Evolutionary conservation across 2,329 filamentous ascomycete genomes (phyloP).

Genomic region (Apiospora phragmitis): DNA sequence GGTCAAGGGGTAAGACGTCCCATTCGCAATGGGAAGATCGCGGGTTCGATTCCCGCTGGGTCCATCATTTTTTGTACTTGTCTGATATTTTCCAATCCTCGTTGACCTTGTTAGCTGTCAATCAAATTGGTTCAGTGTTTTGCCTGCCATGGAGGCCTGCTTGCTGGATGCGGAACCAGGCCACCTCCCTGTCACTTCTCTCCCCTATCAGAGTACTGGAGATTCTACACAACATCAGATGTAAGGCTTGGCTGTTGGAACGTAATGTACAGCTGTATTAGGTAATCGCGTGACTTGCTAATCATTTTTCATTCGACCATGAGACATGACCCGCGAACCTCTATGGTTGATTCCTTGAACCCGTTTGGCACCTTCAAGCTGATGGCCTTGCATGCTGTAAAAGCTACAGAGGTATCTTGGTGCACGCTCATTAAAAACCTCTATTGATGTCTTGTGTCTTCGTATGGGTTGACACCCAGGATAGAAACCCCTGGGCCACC

Average conservation of each 20-base stretch:
- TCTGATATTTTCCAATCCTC: not conserved
- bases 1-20: not conserved
- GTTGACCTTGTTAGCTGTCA: not conserved
- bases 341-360: not conserved
- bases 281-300: not conserved
- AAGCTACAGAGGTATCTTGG: not conserved
- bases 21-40: slow-evolving; percentile 6
- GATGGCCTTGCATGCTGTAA: not conserved
- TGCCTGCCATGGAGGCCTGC: too few species aligned
- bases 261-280: not conserved
- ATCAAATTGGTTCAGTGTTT: too few species aligned
- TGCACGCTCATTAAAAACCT: not conserved
- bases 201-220: not conserved
- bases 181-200: not conserved
- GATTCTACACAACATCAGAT: not conserved
- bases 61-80: not conserved
- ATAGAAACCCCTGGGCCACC: not conserved
- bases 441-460: not conserved
- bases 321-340: not conserved
- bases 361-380: not conserved
- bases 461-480: not conserved
- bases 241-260: not conserved
- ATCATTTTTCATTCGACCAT: too few species aligned
- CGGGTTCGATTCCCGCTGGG: slow-evolving; percentile 6
- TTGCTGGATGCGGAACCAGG: not conserved